A percentile compares a stretch with the other conserved stretches of the same genome.
Conservation (phyloP, 495 filamentous ascomycete genomes). For the Podospora comata region DNA sequence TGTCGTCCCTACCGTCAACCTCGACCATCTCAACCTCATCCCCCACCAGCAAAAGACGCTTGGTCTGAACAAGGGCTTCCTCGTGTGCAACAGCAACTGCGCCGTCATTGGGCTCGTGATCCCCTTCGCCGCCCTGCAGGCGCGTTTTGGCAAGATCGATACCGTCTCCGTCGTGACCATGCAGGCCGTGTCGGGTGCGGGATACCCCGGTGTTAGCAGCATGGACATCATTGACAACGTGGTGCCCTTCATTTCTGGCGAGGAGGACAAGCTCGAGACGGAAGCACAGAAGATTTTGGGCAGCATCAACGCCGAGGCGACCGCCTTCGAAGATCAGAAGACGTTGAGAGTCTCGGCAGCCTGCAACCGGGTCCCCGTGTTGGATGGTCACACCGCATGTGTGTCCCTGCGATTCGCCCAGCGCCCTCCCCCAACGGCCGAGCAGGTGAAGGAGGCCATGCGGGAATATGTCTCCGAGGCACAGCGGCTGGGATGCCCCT, state of each 20-base stretch:
- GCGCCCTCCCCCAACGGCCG: conserved; percentile 50
- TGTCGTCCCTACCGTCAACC: conserved; percentile 81
- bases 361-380: conserved; percentile 78
- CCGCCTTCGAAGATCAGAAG: conserved; percentile 61
- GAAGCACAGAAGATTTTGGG: conserved; percentile 86
- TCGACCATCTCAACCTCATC: conserved; percentile 72
- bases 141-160: conserved; percentile 70
- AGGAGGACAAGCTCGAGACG: conserved; percentile 84
- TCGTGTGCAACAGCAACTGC: conserved; percentile 90
- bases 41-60: conserved; percentile 68
- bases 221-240: conserved; percentile 76
- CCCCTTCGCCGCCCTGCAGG: conserved; percentile 78
- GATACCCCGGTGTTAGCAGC: conserved; percentile 82
- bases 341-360: conserved; percentile 69
- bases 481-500: conserved; percentile 69
- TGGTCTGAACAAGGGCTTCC: conserved; percentile 69
- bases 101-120: conserved; percentile 86
- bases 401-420: conserved; percentile 73
- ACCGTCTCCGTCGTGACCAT: conserved; percentile 79
- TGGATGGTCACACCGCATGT: conserved; percentile 82
- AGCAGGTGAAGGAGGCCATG: conserved; percentile 67
- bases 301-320: conserved; percentile 58
- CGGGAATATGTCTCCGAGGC: conserved; percentile 72
- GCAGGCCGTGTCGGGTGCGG: conserved; percentile 81
- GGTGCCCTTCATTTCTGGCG: conserved; percentile 80